Evolutionary conservation across 192 early-diverging fungal genomes (phyloP).

Genomic region (Podila horticola): DNA sequence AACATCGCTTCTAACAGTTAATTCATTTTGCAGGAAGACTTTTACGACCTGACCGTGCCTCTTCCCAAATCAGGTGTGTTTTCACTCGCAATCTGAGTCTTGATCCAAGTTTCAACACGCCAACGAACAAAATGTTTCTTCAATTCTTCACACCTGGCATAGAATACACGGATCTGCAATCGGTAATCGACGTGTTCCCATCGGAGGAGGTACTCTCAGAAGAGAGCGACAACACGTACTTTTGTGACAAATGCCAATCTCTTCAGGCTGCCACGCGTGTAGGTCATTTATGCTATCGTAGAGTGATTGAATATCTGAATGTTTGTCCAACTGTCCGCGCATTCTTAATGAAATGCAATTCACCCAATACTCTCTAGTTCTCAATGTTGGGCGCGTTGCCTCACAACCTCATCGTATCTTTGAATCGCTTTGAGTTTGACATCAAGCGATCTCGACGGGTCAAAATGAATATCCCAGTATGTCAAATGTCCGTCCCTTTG

Average conservation of each 20-base stretch:
- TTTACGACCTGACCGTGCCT: conserved; percentile 36
- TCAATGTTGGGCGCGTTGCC: conserved; percentile 31
- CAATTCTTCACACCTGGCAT: neutral
- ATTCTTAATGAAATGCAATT: neutral
- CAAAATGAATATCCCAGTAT: conserved; percentile 41
- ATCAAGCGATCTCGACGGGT: conserved; percentile 16
- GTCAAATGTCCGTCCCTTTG: neutral
- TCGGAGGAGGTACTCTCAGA: conserved; percentile 27
- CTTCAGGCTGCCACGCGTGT: conserved; percentile 35
- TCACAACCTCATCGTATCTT: conserved; percentile 26
- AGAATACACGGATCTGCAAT: conserved; percentile 20
- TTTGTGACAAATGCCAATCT: conserved; percentile 30
- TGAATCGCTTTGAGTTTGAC: conserved; percentile 47
- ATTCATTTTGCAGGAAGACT: conserved; percentile 12
- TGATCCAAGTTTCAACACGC: no score
- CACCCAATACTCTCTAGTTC: neutral
- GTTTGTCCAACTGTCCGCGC: neutral
- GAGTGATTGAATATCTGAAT: neutral
- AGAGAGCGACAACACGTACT: conserved; percentile 29
- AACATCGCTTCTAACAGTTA: neutral
- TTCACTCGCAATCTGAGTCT: no score
- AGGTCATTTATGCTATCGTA: neutral
- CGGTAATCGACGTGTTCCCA: conserved; percentile 31
- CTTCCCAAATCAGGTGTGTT: conserved; percentile 25
- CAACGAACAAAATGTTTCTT: neutral